Evolutionary conservation across 164 flowering plant genomes (phyloP).

Genomic region (Kingdonia uniflora): DNA sequence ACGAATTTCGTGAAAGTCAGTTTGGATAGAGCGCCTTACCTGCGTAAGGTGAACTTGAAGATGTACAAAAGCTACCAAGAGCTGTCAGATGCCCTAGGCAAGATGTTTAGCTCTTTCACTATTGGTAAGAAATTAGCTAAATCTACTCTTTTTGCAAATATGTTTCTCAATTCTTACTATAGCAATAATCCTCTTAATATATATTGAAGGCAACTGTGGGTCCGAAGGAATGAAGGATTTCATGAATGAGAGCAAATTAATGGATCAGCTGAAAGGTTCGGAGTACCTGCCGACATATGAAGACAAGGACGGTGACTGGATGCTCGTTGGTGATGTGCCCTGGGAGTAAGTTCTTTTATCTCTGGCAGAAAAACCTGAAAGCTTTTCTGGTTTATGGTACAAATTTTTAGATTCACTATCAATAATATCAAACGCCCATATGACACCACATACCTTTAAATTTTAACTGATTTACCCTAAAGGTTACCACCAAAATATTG

Average conservation of each 20-base stretch:
- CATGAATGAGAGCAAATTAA: conserved; percentile 77
- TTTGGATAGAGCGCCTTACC: conserved; percentile 71
- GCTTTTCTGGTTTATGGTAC: too few species aligned
- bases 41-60: conserved; percentile 59
- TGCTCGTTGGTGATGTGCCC: conserved; percentile 88
- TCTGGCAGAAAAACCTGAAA: not conserved
- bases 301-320: conserved; percentile 88
- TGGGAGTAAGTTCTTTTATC: conserved; percentile 52
- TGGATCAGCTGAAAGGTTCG: conserved; percentile 67
- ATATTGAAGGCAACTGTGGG: conserved; percentile 45
- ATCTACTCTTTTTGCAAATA: too few species aligned
- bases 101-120: conserved; percentile 80
- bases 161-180: not conserved
- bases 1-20: conserved; percentile 47
- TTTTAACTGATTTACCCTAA: too few species aligned
- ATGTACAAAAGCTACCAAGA: conserved; percentile 60
- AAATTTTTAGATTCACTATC: too few species aligned
- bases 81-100: conserved; percentile 63
- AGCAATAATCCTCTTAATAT: not conserved
- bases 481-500: too few species aligned
- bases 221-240: conserved; percentile 74
- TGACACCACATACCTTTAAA: too few species aligned
- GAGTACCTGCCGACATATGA: conserved; percentile 73
- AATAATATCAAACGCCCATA: not conserved
- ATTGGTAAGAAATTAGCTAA: conserved; percentile 30